Evolutionary conservation across 768 basidiomycete genomes (phyloP).

Genomic region (Kwoniella sp.): DNA sequence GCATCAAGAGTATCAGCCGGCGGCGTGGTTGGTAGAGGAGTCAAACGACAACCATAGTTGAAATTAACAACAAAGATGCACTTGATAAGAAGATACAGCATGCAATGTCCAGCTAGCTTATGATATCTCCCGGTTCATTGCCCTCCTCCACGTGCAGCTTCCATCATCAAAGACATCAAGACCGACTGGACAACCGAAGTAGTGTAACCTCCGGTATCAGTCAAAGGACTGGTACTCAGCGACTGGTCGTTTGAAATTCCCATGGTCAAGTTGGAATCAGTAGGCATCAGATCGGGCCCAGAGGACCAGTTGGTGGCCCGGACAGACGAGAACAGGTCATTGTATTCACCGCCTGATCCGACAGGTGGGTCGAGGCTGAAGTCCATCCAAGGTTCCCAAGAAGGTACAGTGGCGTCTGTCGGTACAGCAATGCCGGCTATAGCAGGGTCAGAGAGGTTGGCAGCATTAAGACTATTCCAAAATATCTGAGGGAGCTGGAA

Average conservation of each 20-base stretch:
- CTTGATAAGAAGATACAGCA: neutral
- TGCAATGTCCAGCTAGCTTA: neutral
- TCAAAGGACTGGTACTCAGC: neutral
- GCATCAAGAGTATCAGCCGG: neutral
- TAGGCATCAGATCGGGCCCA: neutral
- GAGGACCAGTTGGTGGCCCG: neutral
- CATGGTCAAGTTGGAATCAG: neutral
- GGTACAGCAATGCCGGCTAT: neutral
- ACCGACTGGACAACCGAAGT: slow-evolving; percentile 10
- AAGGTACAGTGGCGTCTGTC: neutral
- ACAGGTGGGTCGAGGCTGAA: slow-evolving; percentile 2
- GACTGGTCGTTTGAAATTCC: neutral
- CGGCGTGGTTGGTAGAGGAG: neutral
- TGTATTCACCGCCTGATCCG: neutral
- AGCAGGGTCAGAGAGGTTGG: neutral
- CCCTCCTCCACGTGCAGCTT: slow-evolving; percentile 9
- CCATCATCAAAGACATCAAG: slow-evolving; percentile 23
- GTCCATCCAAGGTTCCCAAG: slow-evolving; percentile 8
- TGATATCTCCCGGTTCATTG: neutral
- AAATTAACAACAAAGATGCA: neutral
- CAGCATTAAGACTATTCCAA: slow-evolving; percentile 28
- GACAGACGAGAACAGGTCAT: neutral
- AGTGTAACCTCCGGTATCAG: neutral
- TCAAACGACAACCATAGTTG: neutral
- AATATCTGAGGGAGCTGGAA: slow-evolving; percentile 35